Evolutionary conservation across 495 filamentous ascomycete genomes (phyloP), one percentile per base, ranked within the genome.

Genomic region (Neurospora sp.): DNA sequence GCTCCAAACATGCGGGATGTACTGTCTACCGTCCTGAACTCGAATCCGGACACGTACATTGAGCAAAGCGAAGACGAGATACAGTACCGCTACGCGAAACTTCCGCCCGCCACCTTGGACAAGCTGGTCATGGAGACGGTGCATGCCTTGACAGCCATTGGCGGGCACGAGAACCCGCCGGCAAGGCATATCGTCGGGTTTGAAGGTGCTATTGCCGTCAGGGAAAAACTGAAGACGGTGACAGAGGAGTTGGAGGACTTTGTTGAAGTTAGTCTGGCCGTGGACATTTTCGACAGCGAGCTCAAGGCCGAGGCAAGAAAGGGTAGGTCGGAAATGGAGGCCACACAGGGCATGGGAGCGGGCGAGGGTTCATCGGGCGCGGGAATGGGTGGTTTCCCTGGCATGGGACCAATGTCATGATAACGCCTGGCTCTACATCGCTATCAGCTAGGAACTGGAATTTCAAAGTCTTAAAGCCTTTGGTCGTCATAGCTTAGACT

Each of bases 231-330:
- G 70, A 97, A 96, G 85, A 98, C 94, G 27, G 91, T 97, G 2
- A 96, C 93, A 70, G 94, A 98, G 79, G 96, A 98, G 82, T 77
- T 98, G 46, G 96, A 98, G 80, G 96, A 98, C 72, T 98, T 98
- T 82, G 90, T 97, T 39, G 93, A 96, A 75, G 91, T 92, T 31
- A 97, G 94, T 74, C 86, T 91, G 74, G 91, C 91, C 1, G 93
- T 94, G 42, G 94, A 96, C 80, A 92, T 94, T 76, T 89, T 87
- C 71, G 82, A 87, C 39, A 85, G 83, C 72, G 83, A 86, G 74
- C 76, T 86, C 69, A 83, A 83, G 73, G 79, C 77, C 3, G 85
- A 86, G 76, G 83, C 82, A 35, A 79, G 82, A 27, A 78, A 83
- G 71, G 83, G 82, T 35, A 77, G 74, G 71, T 48, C 69, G 0